These are phyloP conservation scores for Syzygium jambos DNA, from an alignment of 345 rosid genomes.

Conservation along the genomic window DNA sequence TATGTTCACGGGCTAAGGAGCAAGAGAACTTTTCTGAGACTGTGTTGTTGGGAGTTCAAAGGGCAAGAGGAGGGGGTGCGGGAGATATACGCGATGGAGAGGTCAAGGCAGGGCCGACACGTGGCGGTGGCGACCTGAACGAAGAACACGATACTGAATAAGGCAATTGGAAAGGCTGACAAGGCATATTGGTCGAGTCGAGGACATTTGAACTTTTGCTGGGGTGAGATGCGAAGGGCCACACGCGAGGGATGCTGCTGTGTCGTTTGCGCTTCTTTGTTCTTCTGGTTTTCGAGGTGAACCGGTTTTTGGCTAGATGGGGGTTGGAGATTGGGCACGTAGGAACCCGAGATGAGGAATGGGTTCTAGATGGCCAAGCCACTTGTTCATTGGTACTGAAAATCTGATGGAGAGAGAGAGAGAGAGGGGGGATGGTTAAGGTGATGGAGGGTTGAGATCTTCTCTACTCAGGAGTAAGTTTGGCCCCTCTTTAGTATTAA, in stretches of 20 bases:
- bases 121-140: constrained; percentile 11
- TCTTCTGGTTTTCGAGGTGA: background rate
- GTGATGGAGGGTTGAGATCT: background rate
- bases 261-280: background rate
- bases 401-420: background rate
- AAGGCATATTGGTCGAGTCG: background rate
- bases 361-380: background rate
- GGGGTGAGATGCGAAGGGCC: background rate
- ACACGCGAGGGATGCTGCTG: background rate
- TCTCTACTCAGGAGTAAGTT: background rate
- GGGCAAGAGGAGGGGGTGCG: too few relatives aligned
- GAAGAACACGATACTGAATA: constrained; percentile 5
- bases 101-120: too few relatives aligned
- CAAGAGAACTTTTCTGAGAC: background rate
- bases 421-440: background rate
- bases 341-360: background rate
- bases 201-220: background rate
- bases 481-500: background rate
- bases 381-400: background rate
- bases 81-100: too few relatives aligned
- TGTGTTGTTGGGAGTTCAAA: background rate
- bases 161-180: background rate
- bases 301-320: background rate
- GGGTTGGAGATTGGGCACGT: background rate
- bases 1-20: background rate